A percentile compares a stretch with the other conserved stretches of the same genome.
phyloP scores from a whole-genome alignment of 495 filamentous ascomycete genomes.

The Penicillium arizonense region DNA sequence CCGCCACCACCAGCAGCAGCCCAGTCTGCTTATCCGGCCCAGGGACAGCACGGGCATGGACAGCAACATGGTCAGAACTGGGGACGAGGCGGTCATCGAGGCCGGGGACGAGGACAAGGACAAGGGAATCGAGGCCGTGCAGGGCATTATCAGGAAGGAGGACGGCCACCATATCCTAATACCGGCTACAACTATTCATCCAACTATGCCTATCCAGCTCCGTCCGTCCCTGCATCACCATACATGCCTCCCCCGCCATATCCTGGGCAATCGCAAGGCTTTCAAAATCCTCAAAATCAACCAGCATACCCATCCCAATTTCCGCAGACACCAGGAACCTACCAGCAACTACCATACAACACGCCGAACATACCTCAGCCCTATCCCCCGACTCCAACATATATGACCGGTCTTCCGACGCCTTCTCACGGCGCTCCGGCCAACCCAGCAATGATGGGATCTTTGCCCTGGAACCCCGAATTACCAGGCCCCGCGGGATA shows the following conservation, averaged over 20 bases:
- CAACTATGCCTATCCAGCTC: slow-evolving; percentile 35
- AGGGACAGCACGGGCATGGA: slow-evolving; percentile 34
- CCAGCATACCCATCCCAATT: slow-evolving; percentile 26
- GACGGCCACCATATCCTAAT: slow-evolving; percentile 20
- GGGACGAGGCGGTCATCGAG: slow-evolving; percentile 42
- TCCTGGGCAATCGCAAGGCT: slow-evolving; percentile 23
- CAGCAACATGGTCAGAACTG: slow-evolving; percentile 39
- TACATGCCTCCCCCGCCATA: slow-evolving; percentile 29
- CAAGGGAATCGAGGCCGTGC: slow-evolving; percentile 1
- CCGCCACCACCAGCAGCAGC: slow-evolving; percentile 41
- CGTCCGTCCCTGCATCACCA: slow-evolving; percentile 24
- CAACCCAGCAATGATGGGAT: slow-evolving; percentile 53
- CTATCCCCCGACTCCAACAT: slow-evolving; percentile 26
- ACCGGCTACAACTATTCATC: slow-evolving; percentile 28
- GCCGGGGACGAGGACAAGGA: slow-evolving; percentile 39
- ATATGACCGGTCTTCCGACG: slow-evolving; percentile 21
- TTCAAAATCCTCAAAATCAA: slow-evolving; percentile 23
- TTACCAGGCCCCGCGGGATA: slow-evolving; percentile 25
- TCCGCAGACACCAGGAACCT: slow-evolving; percentile 27
- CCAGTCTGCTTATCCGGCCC: slow-evolving; percentile 23
- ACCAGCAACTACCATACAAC: slow-evolving; percentile 32
- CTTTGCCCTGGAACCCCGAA: slow-evolving; percentile 59
- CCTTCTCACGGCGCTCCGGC: slow-evolving; percentile 21
- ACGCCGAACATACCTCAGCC: slow-evolving; percentile 15
- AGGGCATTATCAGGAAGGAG: slow-evolving; percentile 30